A percentile compares a stretch with the other conserved stretches of the same genome.
phyloP scores from a whole-genome alignment of 2,329 filamentous ascomycete species.

The Endothia cerciana region DNA sequence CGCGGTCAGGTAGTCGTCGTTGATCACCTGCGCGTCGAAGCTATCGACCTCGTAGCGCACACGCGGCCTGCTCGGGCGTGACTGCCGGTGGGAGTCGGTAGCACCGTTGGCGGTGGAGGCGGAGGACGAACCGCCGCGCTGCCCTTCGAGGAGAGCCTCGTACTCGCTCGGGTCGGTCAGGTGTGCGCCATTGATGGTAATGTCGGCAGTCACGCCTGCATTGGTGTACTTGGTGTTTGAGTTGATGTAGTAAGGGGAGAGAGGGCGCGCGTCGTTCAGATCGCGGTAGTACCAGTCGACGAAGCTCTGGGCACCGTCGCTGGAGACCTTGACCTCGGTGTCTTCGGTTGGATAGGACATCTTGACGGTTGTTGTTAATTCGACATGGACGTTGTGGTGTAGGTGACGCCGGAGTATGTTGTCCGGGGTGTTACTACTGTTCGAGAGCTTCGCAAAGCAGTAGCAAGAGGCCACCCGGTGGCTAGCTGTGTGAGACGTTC shows the following conservation, averaged over 20 bases:
- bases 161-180: constrained; percentile 67
- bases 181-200: constrained; percentile 78
- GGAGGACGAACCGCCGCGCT: constrained; percentile 50
- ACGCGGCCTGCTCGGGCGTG: constrained; percentile 34
- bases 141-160: constrained; percentile 68
- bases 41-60: constrained; percentile 74
- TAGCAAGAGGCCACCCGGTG: background rate
- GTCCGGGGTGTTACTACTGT: background rate
- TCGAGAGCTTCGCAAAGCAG: background rate
- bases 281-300: constrained; percentile 75
- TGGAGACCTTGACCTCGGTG: constrained; percentile 49
- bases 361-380: background rate
- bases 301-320: constrained; percentile 69
- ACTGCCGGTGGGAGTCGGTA: background rate
- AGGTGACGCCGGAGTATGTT: background rate
- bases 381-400: background rate
- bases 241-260: constrained; percentile 74
- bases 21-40: constrained; percentile 78
- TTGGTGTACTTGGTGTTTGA: constrained; percentile 54
- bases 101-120: constrained; percentile 23
- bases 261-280: constrained; percentile 63
- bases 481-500: background rate
- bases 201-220: constrained; percentile 63
- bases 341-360: constrained; percentile 38
- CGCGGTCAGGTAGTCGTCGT: constrained; percentile 64